Base-by-base conservation (phyloP, 345 rosid genomes). In the Arabidopsis thaliana region DNA sequence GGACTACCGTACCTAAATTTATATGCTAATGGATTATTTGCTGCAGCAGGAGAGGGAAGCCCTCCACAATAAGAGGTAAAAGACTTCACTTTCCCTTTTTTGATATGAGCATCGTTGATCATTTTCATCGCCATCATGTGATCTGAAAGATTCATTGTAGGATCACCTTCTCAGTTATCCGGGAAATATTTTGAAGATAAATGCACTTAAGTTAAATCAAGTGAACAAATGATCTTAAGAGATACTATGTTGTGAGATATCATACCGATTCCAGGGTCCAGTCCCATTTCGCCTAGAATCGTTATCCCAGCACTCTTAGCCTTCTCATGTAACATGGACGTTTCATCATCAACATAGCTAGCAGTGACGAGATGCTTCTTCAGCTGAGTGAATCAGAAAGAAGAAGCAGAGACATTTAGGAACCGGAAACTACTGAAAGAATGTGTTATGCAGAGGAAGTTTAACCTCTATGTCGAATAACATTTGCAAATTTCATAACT, bases 71-170 rank as follows among this genome's bases (percentile, higher is more conserved):
- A 91, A 52, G 97, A 94, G 56, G 87, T 83, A 72, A 94, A 89
- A 52, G 98, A 91, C 83, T 83, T 91, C 40, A 94, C 80, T 80
- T 59, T 87, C 12, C 97, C 98, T 25, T 83, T 83, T 64, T 79
- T 81, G 33, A 51, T 75, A 78, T 80, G 97, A 52, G 91, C 97
- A 70, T 85, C 80, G 56, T 91, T 83, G 78, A 91, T 89, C 93
- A 94, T 89, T 83, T 91, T 94, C 95, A 87, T 91, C 45, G 97
- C 98, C 97, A 94, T 83, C 97, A 94, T 94, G 79, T 94, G 97
- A 86, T 91, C 98, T 94, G 84, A 77, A 80, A 72, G 45, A 65
- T 53, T 75, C 59, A 48, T 55, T 36, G 23, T 71, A 53, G 2
- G n/a, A 42, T 53, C 78, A 67, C 6, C 48, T 25, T 60, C 61